Evolutionary conservation across 148 eudicot genomes (phyloP).

Genomic region (Linanthus parryae): DNA sequence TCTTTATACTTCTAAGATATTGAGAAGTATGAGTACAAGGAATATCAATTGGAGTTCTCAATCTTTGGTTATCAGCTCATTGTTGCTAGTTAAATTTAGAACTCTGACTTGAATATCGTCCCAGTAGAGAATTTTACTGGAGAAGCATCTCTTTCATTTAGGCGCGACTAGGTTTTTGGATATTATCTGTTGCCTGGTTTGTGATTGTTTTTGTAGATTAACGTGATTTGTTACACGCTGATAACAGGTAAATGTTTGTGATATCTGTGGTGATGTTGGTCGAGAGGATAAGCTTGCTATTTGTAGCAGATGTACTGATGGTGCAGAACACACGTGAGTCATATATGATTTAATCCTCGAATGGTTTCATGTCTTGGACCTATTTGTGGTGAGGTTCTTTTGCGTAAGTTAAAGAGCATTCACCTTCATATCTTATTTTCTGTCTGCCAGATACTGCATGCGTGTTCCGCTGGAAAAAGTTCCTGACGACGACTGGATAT

Average conservation of each 20-base stretch:
- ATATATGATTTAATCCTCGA: slow-evolving; percentile 3
- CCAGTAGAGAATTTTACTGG: too few relatives aligned
- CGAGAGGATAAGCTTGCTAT: slow-evolving; percentile 95
- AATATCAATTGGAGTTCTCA: too few relatives aligned
- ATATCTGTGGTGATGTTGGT: slow-evolving; percentile 97
- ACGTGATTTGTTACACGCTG: slow-evolving; percentile 25
- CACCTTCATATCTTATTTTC: background rate
- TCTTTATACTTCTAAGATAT: too few relatives aligned
- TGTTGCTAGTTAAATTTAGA: too few relatives aligned
- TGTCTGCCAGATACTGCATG: slow-evolving; percentile 77
- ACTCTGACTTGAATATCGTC: too few relatives aligned
- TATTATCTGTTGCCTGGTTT: background rate
- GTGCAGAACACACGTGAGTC: slow-evolving; percentile 97
- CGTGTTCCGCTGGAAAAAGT: slow-evolving; percentile 58
- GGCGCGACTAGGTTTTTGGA: too few relatives aligned
- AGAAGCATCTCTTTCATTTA: too few relatives aligned
- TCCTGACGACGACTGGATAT: slow-evolving; percentile 92
- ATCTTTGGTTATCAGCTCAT: too few relatives aligned
- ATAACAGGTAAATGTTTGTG: slow-evolving; percentile 85
- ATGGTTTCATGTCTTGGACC: slow-evolving; percentile 4
- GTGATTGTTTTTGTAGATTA: slow-evolving; percentile 43
- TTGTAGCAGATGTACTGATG: slow-evolving; percentile 85
- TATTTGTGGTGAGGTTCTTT: background rate
- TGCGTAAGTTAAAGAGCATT: background rate
- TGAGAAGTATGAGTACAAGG: too few relatives aligned